phyloP scores from a whole-genome alignment of 2,329 filamentous ascomycete genomes.

The Coleophoma cylindrospora region DNA sequence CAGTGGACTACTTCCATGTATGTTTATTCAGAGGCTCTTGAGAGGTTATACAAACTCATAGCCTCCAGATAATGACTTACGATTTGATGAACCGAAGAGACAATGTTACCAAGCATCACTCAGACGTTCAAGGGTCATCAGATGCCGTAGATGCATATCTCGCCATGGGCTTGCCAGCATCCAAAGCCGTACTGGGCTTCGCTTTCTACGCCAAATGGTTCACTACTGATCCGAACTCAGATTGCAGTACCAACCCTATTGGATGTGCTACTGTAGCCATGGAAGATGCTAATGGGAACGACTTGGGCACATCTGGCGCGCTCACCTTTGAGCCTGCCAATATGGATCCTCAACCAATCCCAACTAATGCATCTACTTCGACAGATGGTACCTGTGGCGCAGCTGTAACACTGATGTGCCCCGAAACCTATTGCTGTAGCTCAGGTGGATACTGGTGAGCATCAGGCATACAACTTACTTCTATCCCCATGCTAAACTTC shows the following conservation, averaged over 20 bases:
- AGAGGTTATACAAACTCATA: background rate
- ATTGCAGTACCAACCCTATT: background rate
- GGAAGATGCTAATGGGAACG: constrained; percentile 1
- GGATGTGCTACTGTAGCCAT: background rate
- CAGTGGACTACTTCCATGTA: background rate
- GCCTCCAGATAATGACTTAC: constrained; percentile 47
- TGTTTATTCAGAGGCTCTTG: background rate
- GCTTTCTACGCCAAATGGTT: constrained; percentile 59
- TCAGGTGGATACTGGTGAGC: background rate
- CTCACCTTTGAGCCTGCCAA: constrained; percentile 32
- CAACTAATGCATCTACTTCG: background rate
- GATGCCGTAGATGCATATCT: constrained; percentile 54
- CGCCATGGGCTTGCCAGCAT: constrained; percentile 40
- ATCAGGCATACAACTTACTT: background rate
- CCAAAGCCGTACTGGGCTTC: constrained; percentile 54
- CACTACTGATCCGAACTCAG: background rate
- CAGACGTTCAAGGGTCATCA: constrained; percentile 47
- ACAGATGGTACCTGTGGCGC: background rate
- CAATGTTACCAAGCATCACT: constrained; percentile 56
- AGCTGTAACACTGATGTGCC: background rate
- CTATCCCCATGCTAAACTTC: background rate
- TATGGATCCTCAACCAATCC: background rate
- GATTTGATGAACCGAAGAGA: constrained; percentile 66
- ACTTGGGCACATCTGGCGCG: background rate
- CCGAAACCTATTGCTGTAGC: background rate